These are phyloP conservation scores for Lactarius tabidus DNA, from an alignment of 768 basidiomycete species.

Conservation along the genomic window DNA sequence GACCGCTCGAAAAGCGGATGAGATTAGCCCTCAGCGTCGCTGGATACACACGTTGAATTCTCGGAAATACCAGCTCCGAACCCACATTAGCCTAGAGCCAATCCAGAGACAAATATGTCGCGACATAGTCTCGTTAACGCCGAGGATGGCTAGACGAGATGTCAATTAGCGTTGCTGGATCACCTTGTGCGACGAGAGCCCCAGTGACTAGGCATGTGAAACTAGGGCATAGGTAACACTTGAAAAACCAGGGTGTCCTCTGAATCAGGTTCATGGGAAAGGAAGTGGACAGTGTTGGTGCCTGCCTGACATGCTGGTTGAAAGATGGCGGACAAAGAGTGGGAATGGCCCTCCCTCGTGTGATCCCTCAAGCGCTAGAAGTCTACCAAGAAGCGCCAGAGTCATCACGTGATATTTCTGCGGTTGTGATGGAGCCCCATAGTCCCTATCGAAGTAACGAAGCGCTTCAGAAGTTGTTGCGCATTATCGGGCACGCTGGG, in stretches of 20 bases:
- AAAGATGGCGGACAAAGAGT: conserved; percentile 12
- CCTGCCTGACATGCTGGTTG: conserved; percentile 14
- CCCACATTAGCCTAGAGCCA: neutral
- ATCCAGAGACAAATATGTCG: neutral
- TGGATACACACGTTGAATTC: neutral
- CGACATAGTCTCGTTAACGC: neutral
- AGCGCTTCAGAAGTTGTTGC: neutral
- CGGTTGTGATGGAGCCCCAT: neutral
- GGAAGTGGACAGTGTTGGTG: conserved; percentile 7
- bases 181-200: too few relatives aligned
- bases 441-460: neutral
- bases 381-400: neutral
- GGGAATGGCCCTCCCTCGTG: conserved; percentile 14
- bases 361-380: conserved; percentile 1
- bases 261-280: conserved; percentile 12
- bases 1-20: neutral
- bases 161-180: conserved; percentile 11
- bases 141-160: conserved; percentile 3
- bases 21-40: neutral
- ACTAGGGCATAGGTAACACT: neutral
- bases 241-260: neutral
- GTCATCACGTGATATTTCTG: conserved; percentile 13
- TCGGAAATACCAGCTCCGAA: neutral
- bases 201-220: conserved; percentile 7
- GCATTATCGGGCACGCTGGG: neutral